These are phyloP conservation scores for Dissophora globulifera DNA, from an alignment of 192 early-diverging fungal species.

Conservation along the genomic window DNA sequence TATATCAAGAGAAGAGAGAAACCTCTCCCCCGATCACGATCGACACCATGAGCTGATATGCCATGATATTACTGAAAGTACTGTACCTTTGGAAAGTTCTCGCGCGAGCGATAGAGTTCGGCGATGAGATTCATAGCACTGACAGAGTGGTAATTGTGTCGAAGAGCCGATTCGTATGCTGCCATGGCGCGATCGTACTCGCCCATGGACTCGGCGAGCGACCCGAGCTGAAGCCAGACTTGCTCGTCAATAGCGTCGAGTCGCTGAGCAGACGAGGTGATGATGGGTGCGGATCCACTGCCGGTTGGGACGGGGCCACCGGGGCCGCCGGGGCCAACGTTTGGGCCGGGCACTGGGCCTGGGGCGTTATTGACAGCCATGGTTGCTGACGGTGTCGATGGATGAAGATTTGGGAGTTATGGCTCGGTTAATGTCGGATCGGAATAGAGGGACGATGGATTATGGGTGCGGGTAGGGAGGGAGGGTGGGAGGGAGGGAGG, in stretches of 20 bases:
- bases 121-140: constrained; percentile 84
- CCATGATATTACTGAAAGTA: too few species aligned
- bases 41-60: too few species aligned
- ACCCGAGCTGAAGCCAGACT: constrained; percentile 71
- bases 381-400: not conserved
- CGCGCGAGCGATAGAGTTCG: constrained; percentile 81
- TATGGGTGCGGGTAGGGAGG: too few species aligned
- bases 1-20: too few species aligned
- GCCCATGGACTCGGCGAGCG: constrained; percentile 58
- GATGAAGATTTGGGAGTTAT: not conserved
- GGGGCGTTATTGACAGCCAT: constrained; percentile 34
- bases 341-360: constrained; percentile 18
- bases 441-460: not conserved
- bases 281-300: constrained; percentile 4
- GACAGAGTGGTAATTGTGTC: constrained; percentile 94
- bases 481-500: too few species aligned
- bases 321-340: too few species aligned
- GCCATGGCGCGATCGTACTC: constrained; percentile 87
- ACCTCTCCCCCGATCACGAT: too few species aligned
- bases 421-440: too few species aligned
- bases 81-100: constrained; percentile 80
- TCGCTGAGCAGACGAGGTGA: constrained; percentile 53
- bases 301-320: constrained; percentile 19
- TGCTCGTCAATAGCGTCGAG: constrained; percentile 67
- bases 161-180: constrained; percentile 89